Base-by-base conservation (phyloP, 768 basidiomycete genomes). In the Phylloporus sp. region DNA sequence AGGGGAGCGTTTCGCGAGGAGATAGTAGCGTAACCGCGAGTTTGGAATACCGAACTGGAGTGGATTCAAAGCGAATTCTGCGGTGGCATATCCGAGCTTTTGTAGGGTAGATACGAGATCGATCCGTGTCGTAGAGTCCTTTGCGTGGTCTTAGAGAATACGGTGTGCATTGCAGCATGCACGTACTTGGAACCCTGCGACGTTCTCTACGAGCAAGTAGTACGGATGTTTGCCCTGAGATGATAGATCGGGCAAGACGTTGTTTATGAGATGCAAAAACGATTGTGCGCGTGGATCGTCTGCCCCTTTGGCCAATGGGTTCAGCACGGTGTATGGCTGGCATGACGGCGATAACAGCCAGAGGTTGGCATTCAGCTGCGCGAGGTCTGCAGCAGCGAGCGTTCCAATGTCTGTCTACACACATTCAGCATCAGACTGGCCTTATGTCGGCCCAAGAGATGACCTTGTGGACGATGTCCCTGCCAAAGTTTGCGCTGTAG, bases 291-390 rank as follows among this genome's bases (percentile, higher is more conserved):
- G 80, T 11, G 88, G 85, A 70, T 92, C 90, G 11, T 70, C 69
- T 8, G 77, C 79, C 10, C 86, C 88, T 71, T 84, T 84, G 9
- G 86, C 85, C 13, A 76, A 72, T 4, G 86, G 82, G 60, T 88
- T 90, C 46, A 92, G 71, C 3, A 88, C 79, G 0, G 90, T 91
- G 60, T 91, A 91, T 0, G 90, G 90, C 61, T 91, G 89, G 64
- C 89, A 92, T 7, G 88, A 81, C 6, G 89, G 90, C 0, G 89
- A 91, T 40, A 90, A 67, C 16, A 91, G 76, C 89, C 90, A 91
- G 5, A 89, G 64, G 54, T 83, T 68, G 16, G 86, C 84, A 47
- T 78, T 53, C 23, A 79, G 69, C 18, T 58, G 50, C 12, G 75
- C 70, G 6, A 91, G 68, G 15, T 72, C 67, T 3, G 67, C 41